phyloP scores from a whole-genome alignment of 371 early-diverging fungal species.

The Nematocida ausubeli region DNA sequence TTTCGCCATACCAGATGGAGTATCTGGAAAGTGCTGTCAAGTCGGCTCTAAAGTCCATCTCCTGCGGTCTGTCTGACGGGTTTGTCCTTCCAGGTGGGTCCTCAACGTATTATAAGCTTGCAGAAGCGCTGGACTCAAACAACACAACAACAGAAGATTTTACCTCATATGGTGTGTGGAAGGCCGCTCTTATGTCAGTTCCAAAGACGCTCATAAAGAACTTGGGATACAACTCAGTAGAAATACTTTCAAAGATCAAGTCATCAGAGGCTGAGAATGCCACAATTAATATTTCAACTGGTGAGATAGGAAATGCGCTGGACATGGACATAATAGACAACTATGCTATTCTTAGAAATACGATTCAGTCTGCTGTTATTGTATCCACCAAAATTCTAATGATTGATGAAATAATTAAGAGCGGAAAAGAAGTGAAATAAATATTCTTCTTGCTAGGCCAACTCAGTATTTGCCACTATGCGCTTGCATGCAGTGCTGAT shows the following conservation, averaged over 20 bases:
- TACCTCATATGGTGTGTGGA: slow-evolving; percentile 21
- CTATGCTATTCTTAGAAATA: slow-evolving; percentile 80
- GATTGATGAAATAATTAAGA: slow-evolving; percentile 98
- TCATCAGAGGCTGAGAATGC: neutral
- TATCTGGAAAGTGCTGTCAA: slow-evolving; percentile 94
- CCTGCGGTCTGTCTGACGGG: slow-evolving; percentile 84
- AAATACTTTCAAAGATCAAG: slow-evolving; percentile 81
- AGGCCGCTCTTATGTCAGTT: slow-evolving; percentile 81
- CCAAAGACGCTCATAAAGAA: slow-evolving; percentile 90
- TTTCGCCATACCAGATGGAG: slow-evolving; percentile 82
- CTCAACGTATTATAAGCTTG: slow-evolving; percentile 79
- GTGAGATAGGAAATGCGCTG: slow-evolving; percentile 80
- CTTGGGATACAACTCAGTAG: slow-evolving; percentile 89
- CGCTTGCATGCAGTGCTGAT: too few species aligned
- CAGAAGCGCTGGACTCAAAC: slow-evolving; percentile 38
- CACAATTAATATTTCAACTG: slow-evolving; percentile 21
- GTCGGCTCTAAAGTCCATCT: slow-evolving; percentile 78
- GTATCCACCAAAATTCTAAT: slow-evolving; percentile 92
- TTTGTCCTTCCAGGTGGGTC: slow-evolving; percentile 87
- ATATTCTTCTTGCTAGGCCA: too few species aligned
- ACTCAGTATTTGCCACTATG: too few species aligned
- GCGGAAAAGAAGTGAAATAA: slow-evolving; percentile 68
- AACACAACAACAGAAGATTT: slow-evolving; percentile 24
- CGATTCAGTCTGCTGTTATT: slow-evolving; percentile 67
- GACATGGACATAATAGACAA: slow-evolving; percentile 85